Percentiles rank a stretch among this genome's conserved stretches.
phyloP scores from a whole-genome alignment of 169 alveolate genomes.

The Neospora caninum region DNA sequence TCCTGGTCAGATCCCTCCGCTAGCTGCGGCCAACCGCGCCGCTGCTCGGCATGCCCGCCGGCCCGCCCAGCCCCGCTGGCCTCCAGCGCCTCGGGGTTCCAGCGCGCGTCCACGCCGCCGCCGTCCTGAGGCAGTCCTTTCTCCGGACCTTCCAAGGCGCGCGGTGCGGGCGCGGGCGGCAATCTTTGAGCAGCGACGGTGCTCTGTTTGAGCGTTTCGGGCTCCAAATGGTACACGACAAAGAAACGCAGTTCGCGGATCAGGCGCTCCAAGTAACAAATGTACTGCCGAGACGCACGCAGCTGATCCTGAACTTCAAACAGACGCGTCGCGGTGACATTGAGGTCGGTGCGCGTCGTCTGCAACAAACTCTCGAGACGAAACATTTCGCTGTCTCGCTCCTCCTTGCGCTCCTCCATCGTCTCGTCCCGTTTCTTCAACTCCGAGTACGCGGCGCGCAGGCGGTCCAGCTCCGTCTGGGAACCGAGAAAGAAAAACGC shows the following conservation, averaged over 20 bases:
- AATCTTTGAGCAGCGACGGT: background rate
- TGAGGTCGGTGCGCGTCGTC: background rate
- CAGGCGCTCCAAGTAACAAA: conserved; percentile 18
- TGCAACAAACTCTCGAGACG: background rate
- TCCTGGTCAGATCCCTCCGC: too few relatives aligned
- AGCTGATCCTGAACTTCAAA: background rate
- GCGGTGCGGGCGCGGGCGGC: background rate
- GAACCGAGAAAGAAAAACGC: background rate
- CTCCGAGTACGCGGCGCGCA: background rate
- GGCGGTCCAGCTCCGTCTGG: background rate
- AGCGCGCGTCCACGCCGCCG: too few relatives aligned
- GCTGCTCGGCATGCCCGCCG: too few relatives aligned
- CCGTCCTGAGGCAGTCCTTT: too few relatives aligned
- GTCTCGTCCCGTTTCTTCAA: background rate
- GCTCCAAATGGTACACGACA: background rate
- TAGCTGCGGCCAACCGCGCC: too few relatives aligned
- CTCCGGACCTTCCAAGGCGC: too few relatives aligned
- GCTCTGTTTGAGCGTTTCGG: background rate
- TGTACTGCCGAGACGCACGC: background rate
- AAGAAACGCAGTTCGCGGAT: conserved; percentile 26
- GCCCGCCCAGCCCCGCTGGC: too few relatives aligned
- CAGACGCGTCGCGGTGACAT: background rate
- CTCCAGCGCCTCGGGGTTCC: too few relatives aligned
- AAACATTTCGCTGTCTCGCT: background rate
- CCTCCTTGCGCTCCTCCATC: background rate